These are phyloP conservation scores for Fomitopsis palustris DNA, from an alignment of 1,284 basidiomycete genomes.

Conservation along the genomic window DNA sequence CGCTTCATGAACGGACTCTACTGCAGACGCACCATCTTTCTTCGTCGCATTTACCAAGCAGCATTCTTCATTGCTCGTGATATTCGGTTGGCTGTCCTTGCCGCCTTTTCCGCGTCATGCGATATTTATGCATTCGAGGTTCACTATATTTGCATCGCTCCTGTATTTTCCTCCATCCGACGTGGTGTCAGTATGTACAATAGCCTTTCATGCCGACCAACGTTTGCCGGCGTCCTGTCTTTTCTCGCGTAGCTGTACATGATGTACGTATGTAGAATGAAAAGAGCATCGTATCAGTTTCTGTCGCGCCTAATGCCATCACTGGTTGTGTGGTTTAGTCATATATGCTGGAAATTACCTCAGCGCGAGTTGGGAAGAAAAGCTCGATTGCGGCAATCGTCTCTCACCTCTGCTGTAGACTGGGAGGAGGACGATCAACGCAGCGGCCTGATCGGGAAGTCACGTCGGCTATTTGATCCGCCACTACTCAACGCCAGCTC, in stretches of 20 bases:
- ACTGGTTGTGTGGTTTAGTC: too few species aligned
- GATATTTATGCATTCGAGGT: background rate
- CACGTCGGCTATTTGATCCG: too few species aligned
- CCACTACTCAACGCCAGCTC: too few species aligned
- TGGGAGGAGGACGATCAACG: too few species aligned
- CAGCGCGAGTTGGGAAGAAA: too few species aligned
- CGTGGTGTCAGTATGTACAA: background rate
- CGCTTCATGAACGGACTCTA: constrained; percentile 4
- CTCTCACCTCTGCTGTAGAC: too few species aligned
- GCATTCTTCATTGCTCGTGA: constrained; percentile 25
- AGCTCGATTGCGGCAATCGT: too few species aligned
- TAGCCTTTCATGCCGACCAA: background rate
- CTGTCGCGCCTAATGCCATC: too few species aligned
- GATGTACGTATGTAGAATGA: background rate
- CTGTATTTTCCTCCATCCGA: background rate
- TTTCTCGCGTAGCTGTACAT: background rate
- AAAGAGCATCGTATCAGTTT: too few species aligned
- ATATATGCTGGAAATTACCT: too few species aligned
- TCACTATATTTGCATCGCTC: background rate
- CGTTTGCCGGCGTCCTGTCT: background rate
- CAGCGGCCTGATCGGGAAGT: too few species aligned
- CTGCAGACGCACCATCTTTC: constrained; percentile 6
- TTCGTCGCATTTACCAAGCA: constrained; percentile 18
- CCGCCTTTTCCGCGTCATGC: constrained; percentile 3
- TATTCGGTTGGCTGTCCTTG: constrained; percentile 2